Conservation (phyloP, 495 filamentous ascomycete species). For the Trichoderma reesei region DNA sequence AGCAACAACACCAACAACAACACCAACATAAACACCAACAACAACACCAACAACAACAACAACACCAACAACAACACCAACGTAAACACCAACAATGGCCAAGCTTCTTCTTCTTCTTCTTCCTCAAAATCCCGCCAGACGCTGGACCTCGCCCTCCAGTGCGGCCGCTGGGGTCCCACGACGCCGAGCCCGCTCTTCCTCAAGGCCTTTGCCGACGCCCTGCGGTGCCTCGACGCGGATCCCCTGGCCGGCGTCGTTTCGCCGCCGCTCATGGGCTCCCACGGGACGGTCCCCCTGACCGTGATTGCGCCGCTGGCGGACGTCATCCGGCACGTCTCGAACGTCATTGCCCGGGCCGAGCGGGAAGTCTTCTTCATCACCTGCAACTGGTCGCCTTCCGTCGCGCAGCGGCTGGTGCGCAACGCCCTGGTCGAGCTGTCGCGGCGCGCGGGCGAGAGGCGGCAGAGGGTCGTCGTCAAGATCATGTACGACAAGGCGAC, state of each 20-base stretch:
- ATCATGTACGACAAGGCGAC: conserved; percentile 66
- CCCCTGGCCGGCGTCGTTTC: conserved; percentile 50
- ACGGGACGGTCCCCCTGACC: conserved; percentile 56
- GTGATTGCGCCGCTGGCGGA: conserved; percentile 57
- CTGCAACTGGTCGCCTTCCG: conserved; percentile 63
- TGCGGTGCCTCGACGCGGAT: conserved; percentile 39
- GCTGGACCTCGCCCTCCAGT: conserved; percentile 34
- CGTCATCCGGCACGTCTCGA: conserved; percentile 62
- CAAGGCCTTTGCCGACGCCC: conserved; percentile 21
- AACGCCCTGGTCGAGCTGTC: conserved; percentile 63
- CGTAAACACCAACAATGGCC: conserved; percentile 16
- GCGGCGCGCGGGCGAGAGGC: conserved; percentile 48
- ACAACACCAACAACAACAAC: too few relatives aligned
- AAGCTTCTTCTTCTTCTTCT: too few relatives aligned
- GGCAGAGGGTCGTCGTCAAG: conserved; percentile 54
- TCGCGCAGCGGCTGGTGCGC: conserved; percentile 54
- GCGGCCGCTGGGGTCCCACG: conserved; percentile 50
- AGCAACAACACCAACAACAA: too few relatives aligned
- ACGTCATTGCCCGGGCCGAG: conserved; percentile 62
- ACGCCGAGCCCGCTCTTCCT: conserved; percentile 60
- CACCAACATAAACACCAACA: too few relatives aligned
- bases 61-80: too few relatives aligned
- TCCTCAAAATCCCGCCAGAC: conserved; percentile 19
- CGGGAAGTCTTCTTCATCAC: conserved; percentile 65
- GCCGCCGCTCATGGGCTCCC: conserved; percentile 59